A percentile compares a stretch with the other conserved stretches of the same genome.
These are phyloP conservation scores for Caloboletus inedulis DNA, from an alignment of 1,284 basidiomycete species.

Conservation along the genomic window DNA sequence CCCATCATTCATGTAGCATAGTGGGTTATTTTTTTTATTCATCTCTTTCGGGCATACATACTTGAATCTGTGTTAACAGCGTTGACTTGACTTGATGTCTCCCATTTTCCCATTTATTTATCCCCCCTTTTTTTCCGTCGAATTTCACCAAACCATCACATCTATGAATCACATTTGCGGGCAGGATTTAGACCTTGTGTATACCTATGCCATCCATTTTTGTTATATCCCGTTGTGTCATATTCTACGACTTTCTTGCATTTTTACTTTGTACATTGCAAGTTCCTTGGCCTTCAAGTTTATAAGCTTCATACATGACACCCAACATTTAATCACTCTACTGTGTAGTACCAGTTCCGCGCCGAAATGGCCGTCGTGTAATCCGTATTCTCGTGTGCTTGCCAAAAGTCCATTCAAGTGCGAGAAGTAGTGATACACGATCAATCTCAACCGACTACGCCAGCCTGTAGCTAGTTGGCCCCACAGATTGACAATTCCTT, in stretches of 20 bases:
- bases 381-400: constrained; percentile 11
- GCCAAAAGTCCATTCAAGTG: not conserved
- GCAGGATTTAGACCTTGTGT: constrained; percentile 26
- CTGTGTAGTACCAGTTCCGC: constrained; percentile 22
- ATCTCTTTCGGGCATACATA: constrained; percentile 1
- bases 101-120: constrained; percentile 3
- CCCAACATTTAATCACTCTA: constrained; percentile 14
- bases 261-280: constrained; percentile 22
- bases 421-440: constrained; percentile 12
- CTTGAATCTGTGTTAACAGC: constrained; percentile 4
- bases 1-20: constrained; percentile 17
- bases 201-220: constrained; percentile 17
- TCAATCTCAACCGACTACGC: not conserved
- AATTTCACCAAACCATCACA: constrained; percentile 7
- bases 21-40: constrained; percentile 3
- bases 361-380: constrained; percentile 15
- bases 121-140: not conserved
- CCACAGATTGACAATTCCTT: constrained; percentile 91
- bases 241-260: constrained; percentile 10
- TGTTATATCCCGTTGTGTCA: constrained; percentile 15
- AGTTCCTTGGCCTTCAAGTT: not conserved
- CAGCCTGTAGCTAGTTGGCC: constrained; percentile 35
- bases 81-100: not conserved
- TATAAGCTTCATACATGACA: constrained; percentile 5
- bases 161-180: constrained; percentile 9